Evolutionary conservation across 2,329 filamentous ascomycete species (phyloP).

Genomic region (Beauveria medogensis): DNA sequence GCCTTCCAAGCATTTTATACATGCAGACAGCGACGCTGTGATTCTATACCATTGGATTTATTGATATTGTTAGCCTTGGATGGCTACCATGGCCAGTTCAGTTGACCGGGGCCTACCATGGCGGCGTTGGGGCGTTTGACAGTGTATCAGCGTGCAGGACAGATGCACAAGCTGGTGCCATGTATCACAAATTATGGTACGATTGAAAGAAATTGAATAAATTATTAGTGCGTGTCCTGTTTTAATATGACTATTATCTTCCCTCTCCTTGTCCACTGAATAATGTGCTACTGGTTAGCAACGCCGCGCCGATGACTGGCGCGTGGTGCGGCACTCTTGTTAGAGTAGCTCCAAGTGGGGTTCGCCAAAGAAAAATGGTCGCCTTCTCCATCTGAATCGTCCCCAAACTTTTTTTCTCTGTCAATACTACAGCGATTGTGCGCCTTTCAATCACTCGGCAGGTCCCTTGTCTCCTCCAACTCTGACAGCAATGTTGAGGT

Average conservation of each 20-base stretch:
- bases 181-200: background rate
- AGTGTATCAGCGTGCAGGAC: background rate
- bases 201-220: background rate
- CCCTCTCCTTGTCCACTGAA: background rate
- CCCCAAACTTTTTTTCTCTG: conserved; percentile 9
- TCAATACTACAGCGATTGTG: background rate
- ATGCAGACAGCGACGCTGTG: background rate
- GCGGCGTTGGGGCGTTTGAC: conserved; percentile 6
- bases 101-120: background rate
- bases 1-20: background rate
- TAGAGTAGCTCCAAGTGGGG: conserved; percentile 8
- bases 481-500: background rate
- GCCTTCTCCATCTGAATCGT: conserved; percentile 9
- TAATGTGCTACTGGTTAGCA: background rate
- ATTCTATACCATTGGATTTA: background rate
- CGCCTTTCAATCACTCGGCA: background rate
- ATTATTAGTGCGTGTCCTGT: background rate
- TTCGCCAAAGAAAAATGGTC: conserved; percentile 6
- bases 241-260: background rate
- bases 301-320: background rate
- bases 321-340: background rate
- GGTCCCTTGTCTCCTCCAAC: background rate
- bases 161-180: background rate
- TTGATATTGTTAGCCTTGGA: background rate
- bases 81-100: background rate